Conservation (phyloP, 495 filamentous ascomycete species). For the Tetracladium setigerum region DNA sequence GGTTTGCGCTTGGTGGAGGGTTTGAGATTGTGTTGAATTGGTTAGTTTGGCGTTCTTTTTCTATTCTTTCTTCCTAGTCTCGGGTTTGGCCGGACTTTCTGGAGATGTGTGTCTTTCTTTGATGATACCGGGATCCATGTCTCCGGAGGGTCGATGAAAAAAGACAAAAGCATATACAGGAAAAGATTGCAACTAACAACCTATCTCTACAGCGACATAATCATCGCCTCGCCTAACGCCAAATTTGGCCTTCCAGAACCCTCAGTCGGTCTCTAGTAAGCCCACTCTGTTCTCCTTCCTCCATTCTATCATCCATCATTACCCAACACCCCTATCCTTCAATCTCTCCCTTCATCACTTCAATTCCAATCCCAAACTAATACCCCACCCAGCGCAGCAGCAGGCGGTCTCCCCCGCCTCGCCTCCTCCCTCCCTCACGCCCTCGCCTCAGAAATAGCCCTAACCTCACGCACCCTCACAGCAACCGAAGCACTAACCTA, state of each 20-base stretch:
- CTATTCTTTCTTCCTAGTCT: neutral
- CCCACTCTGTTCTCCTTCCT: too few relatives aligned
- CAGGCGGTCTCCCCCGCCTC: slow-evolving; percentile 68
- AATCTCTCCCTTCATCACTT: neutral
- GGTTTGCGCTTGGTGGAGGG: slow-evolving; percentile 66
- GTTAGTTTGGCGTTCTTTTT: slow-evolving; percentile 1
- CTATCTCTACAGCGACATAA: slow-evolving; percentile 48
- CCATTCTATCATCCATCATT: too few relatives aligned
- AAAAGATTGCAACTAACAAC: too few relatives aligned
- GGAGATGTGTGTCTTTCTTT: too few relatives aligned
- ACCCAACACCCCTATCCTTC: neutral
- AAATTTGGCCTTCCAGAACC: slow-evolving; percentile 68
- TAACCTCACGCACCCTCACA: slow-evolving; percentile 55
- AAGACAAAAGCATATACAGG: too few relatives aligned
- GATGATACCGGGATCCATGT: neutral
- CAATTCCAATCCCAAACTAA: slow-evolving; percentile 30
- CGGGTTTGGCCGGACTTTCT: too few relatives aligned
- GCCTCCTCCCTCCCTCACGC: slow-evolving; percentile 58
- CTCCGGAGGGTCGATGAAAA: neutral
- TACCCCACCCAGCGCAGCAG: slow-evolving; percentile 49
- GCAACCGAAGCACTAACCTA: slow-evolving; percentile 59
- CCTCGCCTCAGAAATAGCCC: slow-evolving; percentile 67
- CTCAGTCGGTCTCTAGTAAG: slow-evolving; percentile 61
- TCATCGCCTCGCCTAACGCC: slow-evolving; percentile 51
- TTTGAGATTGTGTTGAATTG: slow-evolving; percentile 68